Percentiles rank a stretch among this genome's conserved stretches.
These are phyloP conservation scores for Ceratocystis eucalypticola DNA, from an alignment of 2,329 filamentous ascomycete genomes.

Conservation along the genomic window DNA sequence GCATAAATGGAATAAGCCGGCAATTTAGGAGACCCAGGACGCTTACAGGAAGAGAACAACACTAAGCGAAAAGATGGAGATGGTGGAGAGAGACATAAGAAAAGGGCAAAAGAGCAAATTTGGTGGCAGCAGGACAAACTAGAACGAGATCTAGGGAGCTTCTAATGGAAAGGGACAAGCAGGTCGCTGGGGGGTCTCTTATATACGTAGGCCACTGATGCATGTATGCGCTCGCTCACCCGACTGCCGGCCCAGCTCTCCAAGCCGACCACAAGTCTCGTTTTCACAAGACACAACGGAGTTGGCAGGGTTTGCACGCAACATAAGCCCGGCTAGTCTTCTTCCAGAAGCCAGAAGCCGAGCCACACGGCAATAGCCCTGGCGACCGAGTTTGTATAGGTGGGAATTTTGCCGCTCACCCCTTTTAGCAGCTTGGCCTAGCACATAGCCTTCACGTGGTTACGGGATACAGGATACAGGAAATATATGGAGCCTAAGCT, in stretches of 20 bases:
- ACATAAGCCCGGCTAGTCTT: not conserved
- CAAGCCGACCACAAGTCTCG: not conserved
- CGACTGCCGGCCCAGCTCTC: not conserved
- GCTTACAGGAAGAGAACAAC: slow-evolving; percentile 1
- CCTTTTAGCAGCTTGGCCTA: not conserved
- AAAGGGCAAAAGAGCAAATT: not conserved
- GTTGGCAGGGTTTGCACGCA: not conserved
- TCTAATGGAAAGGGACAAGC: not conserved
- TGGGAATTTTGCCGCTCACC: not conserved
- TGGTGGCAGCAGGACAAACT: not conserved
- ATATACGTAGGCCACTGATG: not conserved
- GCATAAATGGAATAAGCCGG: not conserved
- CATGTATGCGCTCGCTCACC: not conserved
- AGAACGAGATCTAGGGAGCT: not conserved
- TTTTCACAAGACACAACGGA: slow-evolving; percentile 6
- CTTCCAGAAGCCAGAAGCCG: not conserved
- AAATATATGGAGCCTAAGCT: not conserved
- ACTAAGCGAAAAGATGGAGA: slow-evolving; percentile 11
- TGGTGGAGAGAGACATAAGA: not conserved
- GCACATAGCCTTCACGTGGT: not conserved
- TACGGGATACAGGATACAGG: not conserved
- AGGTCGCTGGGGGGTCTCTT: not conserved
- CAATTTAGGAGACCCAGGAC: not conserved
- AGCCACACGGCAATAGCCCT: slow-evolving; percentile 7
- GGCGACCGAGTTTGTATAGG: not conserved